Conservation (phyloP, 225 moss, liverwort and hornwort species). For the Ulota crispa region DNA sequence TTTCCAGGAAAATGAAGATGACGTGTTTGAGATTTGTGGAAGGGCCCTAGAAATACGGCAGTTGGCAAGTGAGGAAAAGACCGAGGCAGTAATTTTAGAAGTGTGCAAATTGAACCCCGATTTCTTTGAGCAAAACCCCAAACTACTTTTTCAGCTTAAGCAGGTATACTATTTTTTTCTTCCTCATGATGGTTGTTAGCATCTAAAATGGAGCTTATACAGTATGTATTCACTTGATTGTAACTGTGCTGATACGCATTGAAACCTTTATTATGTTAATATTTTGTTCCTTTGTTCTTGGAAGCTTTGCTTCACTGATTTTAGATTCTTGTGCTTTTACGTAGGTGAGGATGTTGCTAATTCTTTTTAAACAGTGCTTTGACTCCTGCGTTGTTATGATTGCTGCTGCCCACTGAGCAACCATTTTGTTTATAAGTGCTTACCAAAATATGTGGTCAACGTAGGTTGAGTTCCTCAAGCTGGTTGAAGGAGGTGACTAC, state of each 20-base stretch:
- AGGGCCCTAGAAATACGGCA: slow-evolving; percentile 68
- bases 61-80: slow-evolving; percentile 70
- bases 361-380: slow-evolving; percentile 3
- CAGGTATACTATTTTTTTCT: slow-evolving; percentile 41
- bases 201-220: background rate
- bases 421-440: slow-evolving; percentile 5
- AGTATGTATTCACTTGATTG: background rate
- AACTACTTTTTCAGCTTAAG: slow-evolving; percentile 74
- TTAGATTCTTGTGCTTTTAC: background rate
- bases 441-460: background rate
- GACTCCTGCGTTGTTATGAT: background rate
- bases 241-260: background rate
- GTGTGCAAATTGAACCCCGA: slow-evolving; percentile 59
- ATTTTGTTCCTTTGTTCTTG: background rate
- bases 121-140: slow-evolving; percentile 72
- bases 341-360: slow-evolving; percentile 5
- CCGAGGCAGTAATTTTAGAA: slow-evolving; percentile 62
- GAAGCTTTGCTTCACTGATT: background rate
- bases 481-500: slow-evolving; percentile 64
- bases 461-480: slow-evolving; percentile 73
- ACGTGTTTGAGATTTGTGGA: slow-evolving; percentile 55
- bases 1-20: slow-evolving; percentile 57
- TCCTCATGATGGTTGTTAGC: background rate
- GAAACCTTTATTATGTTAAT: background rate
- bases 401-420: background rate